phyloP scores from a whole-genome alignment of 2,329 filamentous ascomycete species.

The Fusarium anthophilum region DNA sequence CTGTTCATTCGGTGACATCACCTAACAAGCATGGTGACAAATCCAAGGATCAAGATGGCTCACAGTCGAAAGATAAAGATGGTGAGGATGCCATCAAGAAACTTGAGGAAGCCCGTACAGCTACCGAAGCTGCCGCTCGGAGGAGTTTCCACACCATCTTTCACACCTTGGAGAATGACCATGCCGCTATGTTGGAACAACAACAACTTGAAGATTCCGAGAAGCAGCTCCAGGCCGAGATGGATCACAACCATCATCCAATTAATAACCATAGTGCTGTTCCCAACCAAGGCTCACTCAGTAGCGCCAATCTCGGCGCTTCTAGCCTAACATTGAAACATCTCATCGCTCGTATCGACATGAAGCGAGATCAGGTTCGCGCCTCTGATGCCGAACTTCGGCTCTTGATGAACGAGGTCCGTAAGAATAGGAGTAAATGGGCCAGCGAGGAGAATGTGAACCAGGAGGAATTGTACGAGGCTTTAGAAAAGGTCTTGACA shows the following conservation, averaged over 20 bases:
- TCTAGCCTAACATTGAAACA: slow-evolving; percentile 97
- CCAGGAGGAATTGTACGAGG: slow-evolving; percentile 97
- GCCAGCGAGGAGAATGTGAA: slow-evolving; percentile 97
- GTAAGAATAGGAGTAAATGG: slow-evolving; percentile 99
- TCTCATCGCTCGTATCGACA: slow-evolving; percentile 93
- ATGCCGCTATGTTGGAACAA: slow-evolving; percentile 96
- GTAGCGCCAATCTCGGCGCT: slow-evolving; percentile 92
- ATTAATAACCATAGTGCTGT: slow-evolving; percentile 60
- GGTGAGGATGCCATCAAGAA: slow-evolving; percentile 92
- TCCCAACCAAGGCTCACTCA: slow-evolving; percentile 86
- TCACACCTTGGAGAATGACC: slow-evolving; percentile 94
- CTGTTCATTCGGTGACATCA: slow-evolving; percentile 69
- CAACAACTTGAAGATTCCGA: slow-evolving; percentile 97
- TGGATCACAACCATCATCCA: slow-evolving; percentile 72
- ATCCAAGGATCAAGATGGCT: slow-evolving; percentile 58
- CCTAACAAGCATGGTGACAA: slow-evolving; percentile 67
- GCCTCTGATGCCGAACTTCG: slow-evolving; percentile 94
- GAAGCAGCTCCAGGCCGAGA: slow-evolving; percentile 94
- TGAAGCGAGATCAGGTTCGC: slow-evolving; percentile 87
- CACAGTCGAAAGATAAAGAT: slow-evolving; percentile 69
- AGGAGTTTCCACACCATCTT: slow-evolving; percentile 93
- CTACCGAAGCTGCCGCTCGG: slow-evolving; percentile 88
- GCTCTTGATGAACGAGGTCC: slow-evolving; percentile 93
- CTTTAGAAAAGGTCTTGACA: slow-evolving; percentile 94
- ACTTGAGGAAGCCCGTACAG: slow-evolving; percentile 89